Evolutionary conservation across 2,329 filamentous ascomycete genomes (phyloP).

Genomic region (Aspergillus terreus): DNA sequence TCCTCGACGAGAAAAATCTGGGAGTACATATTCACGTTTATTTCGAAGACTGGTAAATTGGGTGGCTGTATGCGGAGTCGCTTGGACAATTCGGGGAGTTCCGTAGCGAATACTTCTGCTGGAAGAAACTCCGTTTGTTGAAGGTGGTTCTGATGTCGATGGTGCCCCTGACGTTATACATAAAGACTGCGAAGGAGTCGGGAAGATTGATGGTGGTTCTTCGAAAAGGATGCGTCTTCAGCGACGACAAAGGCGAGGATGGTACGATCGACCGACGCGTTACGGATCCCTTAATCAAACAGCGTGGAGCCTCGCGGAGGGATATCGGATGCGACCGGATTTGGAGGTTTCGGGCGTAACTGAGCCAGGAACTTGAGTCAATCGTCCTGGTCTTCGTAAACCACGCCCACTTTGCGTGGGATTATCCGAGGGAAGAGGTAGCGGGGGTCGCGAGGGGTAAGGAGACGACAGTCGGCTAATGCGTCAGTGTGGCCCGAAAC

Average conservation of each 20-base stretch:
- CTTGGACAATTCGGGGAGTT: not conserved
- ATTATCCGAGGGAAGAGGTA: conserved; percentile 9
- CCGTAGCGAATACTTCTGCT: conserved; percentile 8
- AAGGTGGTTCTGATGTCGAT: conserved; percentile 9
- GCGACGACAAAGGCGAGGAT: not conserved
- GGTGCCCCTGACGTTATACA: conserved; percentile 17
- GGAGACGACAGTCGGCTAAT: not conserved
- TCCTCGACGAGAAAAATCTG: conserved; percentile 20
- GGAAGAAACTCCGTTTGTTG: conserved; percentile 2
- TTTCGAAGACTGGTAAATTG: conserved; percentile 8
- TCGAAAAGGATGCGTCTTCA: not conserved
- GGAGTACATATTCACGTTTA: conserved; percentile 23
- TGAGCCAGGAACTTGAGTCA: conserved; percentile 2
- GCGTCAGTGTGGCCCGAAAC: conserved; percentile 1
- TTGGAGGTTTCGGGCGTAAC: not conserved
- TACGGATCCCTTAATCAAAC: not conserved
- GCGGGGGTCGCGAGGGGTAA: conserved; percentile 16
- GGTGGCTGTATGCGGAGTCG: not conserved
- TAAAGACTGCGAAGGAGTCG: conserved; percentile 14
- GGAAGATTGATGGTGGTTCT: not conserved
- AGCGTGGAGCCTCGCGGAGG: not conserved
- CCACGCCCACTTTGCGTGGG: conserved; percentile 18
- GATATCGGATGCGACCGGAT: not conserved
- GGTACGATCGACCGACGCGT: not conserved
- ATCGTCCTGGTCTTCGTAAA: conserved; percentile 9